These are phyloP conservation scores for Penicillium flavigenum DNA, from an alignment of 495 filamentous ascomycete genomes.

Conservation along the genomic window DNA sequence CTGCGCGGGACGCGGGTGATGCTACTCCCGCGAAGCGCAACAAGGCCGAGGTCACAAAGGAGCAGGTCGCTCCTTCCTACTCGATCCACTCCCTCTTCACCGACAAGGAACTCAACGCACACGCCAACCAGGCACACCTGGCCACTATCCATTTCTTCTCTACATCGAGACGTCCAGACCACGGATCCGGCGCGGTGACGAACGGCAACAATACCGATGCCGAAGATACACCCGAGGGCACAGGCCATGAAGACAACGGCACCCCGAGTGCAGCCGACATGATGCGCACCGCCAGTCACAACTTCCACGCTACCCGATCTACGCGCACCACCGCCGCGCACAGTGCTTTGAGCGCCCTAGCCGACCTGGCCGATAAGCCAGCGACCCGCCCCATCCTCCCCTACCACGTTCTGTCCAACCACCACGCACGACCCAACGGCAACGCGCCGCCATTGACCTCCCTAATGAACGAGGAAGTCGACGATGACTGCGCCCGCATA, in stretches of 20 bases:
- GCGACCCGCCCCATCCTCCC: conserved; percentile 64
- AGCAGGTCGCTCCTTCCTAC: conserved; percentile 56
- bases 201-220: conserved; percentile 48
- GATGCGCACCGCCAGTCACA: conserved; percentile 67
- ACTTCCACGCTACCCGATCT: conserved; percentile 68
- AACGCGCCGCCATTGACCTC: conserved; percentile 51
- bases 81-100: conserved; percentile 90
- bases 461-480: conserved; percentile 56
- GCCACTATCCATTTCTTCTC: conserved; percentile 59
- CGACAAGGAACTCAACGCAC: conserved; percentile 82
- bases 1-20: conserved; percentile 54
- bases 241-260: conserved; percentile 55
- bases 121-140: conserved; percentile 68
- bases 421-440: conserved; percentile 45
- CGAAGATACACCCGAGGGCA: conserved; percentile 45
- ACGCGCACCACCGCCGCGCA: conserved; percentile 57
- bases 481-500: conserved; percentile 60
- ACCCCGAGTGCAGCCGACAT: conserved; percentile 59
- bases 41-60: conserved; percentile 39
- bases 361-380: conserved; percentile 62
- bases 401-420: conserved; percentile 56
- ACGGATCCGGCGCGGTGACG: conserved; percentile 40
- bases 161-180: conserved; percentile 51
- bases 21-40: conserved; percentile 50
- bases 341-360: conserved; percentile 58